Conservation (phyloP, 768 basidiomycete genomes). For the Suillus alpinus region DNA sequence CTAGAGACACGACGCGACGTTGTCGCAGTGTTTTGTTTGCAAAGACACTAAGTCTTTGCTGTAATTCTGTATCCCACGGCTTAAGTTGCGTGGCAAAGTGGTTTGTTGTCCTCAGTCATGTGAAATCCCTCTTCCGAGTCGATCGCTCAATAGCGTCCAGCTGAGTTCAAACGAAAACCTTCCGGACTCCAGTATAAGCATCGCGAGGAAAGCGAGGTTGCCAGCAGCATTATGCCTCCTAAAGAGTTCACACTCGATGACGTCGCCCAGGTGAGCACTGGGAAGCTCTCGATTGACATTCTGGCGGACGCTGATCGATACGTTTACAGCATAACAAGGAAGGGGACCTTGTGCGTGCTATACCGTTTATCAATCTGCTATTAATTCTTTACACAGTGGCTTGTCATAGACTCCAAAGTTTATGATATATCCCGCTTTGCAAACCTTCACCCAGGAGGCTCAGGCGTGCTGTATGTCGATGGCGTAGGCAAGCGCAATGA, state of each 20-base stretch:
- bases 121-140: background rate
- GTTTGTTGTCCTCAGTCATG: background rate
- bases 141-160: background rate
- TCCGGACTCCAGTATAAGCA: background rate
- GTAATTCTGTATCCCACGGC: too few relatives aligned
- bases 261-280: slow-evolving; percentile 56
- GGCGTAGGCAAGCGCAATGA: slow-evolving; percentile 52
- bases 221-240: slow-evolving; percentile 7
- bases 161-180: background rate
- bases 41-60: too few relatives aligned
- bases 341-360: slow-evolving; percentile 65
- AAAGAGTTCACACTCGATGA: slow-evolving; percentile 53
- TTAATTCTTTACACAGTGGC: slow-evolving; percentile 52
- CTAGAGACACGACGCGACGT: too few relatives aligned
- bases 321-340: slow-evolving; percentile 75
- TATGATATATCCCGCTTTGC: slow-evolving; percentile 82
- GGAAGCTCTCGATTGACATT: background rate
- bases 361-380: background rate
- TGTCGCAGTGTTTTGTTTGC: too few relatives aligned
- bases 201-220: background rate
- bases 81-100: background rate
- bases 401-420: slow-evolving; percentile 77
- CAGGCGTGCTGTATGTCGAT: slow-evolving; percentile 65
- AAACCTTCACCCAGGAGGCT: slow-evolving; percentile 80
- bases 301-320: background rate